Base-by-base conservation (phyloP, 139 green algal species). In the Parachlorella kessleri region DNA sequence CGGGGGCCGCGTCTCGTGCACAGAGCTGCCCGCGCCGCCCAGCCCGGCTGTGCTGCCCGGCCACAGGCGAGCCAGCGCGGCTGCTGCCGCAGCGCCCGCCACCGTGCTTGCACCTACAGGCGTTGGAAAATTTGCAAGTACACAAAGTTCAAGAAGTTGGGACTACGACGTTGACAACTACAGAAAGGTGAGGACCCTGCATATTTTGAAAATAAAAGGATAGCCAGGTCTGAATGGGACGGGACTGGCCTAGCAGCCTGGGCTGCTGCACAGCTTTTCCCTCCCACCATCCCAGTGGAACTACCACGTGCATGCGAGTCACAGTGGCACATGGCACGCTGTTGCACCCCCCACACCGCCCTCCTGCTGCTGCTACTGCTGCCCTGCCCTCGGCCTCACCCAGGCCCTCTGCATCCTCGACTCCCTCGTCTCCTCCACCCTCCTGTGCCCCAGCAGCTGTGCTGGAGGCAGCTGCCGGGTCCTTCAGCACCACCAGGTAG, bases 1-100 rank as follows among this genome's bases (percentile, higher is more conserved):
- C 3, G 96, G 94, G 3, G 94, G 93, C 39, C 83, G 78, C 5
- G 95, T 98, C 53, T 90, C 86, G 84, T 97, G 93, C 77, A 88
- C 78, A 21, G 30, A 2, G 9, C 73, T 41, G 3, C 9, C 35
- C 18, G 41, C 24, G n/a, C 68, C 35, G 4, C 4, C 7, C 71
- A 91, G 74, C 9, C 39, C 54, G 26, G 72, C 64, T 18, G 67
- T 24, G 14, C 64, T 30, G 28, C 65, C 73, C 35, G 36, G 48
- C 10, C 36, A 30, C 35, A 87, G 35, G n/a, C 30, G 4, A 6
- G 42, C 81, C 24, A 87, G 68, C 42, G 35, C 55, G 59, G 75
- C 41, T 23, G 35, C 66, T 70, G 48, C 41, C 30, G 65, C 55
- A 53, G 33, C 67, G 23, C 76, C 78, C 66, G 32, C 55, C 66